Percentiles rank a stretch among this genome's conserved stretches.
These are phyloP conservation scores for Pinus tabuliformis DNA, from an alignment of 75 land plant genomes.

Conservation along the genomic window DNA sequence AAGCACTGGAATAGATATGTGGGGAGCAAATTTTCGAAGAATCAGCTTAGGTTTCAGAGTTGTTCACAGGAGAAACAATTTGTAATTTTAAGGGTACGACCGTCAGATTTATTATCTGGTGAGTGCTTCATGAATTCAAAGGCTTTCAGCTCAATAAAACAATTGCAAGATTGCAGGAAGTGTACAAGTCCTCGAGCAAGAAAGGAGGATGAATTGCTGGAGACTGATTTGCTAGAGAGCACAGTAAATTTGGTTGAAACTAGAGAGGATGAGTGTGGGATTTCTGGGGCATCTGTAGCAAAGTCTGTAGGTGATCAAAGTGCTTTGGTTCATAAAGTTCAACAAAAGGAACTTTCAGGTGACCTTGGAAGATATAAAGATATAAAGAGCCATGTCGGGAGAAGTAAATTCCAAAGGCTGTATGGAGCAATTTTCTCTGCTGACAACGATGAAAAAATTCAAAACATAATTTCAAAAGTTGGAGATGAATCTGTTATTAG, in stretches of 20 bases:
- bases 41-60: not conserved
- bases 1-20: not conserved
- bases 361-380: not conserved
- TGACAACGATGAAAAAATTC: conserved; percentile 8
- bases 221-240: not conserved
- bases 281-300: not conserved
- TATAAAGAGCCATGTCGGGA: not conserved
- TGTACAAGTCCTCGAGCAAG: not conserved
- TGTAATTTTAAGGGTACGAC: not conserved
- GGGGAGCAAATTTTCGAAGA: not conserved
- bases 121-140: not conserved
- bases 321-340: conserved; percentile 2
- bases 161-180: conserved; percentile 5
- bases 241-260: conserved; percentile 1
- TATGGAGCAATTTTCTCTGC: conserved; percentile 11
- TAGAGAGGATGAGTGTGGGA: not conserved
- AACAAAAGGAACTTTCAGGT: not conserved
- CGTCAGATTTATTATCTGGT: not conserved
- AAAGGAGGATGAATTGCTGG: not conserved
- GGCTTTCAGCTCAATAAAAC: not conserved
- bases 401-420: not conserved
- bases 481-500: conserved; percentile 17
- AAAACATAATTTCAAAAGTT: conserved; percentile 12
- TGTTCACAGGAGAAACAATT: not conserved
- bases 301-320: not conserved